These are phyloP conservation scores for Yamadazyma kanchanaburiensis DNA, from an alignment of 1,139 yeast species.

Conservation along the genomic window DNA sequence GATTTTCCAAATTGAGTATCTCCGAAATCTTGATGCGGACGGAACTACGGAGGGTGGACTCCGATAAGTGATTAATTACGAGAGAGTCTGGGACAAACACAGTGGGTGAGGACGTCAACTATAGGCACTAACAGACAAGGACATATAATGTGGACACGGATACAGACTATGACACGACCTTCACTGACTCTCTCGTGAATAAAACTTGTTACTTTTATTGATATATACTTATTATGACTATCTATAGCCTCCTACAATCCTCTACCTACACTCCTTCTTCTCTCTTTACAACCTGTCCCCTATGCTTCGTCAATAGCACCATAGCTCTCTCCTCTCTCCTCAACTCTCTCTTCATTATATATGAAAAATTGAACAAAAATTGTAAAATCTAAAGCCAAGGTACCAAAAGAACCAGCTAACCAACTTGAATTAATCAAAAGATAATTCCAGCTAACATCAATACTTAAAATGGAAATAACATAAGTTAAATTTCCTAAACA, in stretches of 20 bases:
- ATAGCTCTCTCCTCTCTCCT: conserved; percentile 1
- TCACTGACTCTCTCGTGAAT: too few relatives aligned
- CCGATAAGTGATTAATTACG: too few relatives aligned
- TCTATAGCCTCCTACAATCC: too few relatives aligned
- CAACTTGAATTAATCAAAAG: conserved; percentile 82
- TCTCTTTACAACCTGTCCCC: too few relatives aligned
- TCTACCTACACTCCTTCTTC: too few relatives aligned
- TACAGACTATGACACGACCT: too few relatives aligned
- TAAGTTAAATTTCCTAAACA: conserved; percentile 89
- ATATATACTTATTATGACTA: too few relatives aligned
- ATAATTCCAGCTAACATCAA: conserved; percentile 67
- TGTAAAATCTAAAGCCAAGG: conserved; percentile 75
- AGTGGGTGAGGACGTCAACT: too few relatives aligned
- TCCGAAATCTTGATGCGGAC: neutral
- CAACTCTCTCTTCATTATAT: conserved; percentile 45
- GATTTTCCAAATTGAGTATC: neutral
- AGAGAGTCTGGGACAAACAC: too few relatives aligned
- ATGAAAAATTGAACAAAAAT: conserved; percentile 86
- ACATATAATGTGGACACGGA: too few relatives aligned
- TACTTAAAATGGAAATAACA: conserved; percentile 77
- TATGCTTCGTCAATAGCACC: conserved; percentile 5
- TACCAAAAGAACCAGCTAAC: conserved; percentile 91
- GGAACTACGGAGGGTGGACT: neutral
- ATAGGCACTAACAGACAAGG: too few relatives aligned
- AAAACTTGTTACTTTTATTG: too few relatives aligned